These are phyloP conservation scores for Simplicillium sp. DNA, from an alignment of 2,329 filamentous ascomycete genomes.

Conservation along the genomic window DNA sequence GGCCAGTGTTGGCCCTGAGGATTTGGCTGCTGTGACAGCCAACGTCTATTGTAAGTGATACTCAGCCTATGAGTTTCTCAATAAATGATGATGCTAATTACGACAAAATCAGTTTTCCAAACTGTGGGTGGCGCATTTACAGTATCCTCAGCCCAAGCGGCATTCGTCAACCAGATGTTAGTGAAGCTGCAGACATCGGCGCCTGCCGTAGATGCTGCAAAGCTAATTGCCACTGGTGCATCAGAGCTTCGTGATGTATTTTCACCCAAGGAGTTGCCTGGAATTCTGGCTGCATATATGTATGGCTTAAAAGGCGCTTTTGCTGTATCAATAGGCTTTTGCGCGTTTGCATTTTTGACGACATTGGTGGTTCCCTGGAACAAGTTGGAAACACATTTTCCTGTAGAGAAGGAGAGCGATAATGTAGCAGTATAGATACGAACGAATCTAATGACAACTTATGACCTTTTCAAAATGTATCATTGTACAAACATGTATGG, in stretches of 20 bases:
- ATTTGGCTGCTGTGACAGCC: constrained; percentile 27
- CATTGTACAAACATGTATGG: too few species aligned
- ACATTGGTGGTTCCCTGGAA: neutral
- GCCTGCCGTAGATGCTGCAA: constrained; percentile 18
- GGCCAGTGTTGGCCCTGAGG: constrained; percentile 16
- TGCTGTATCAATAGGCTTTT: constrained; percentile 31
- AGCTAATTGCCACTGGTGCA: constrained; percentile 23
- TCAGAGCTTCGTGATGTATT: constrained; percentile 43
- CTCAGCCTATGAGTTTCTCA: neutral
- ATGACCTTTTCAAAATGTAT: too few species aligned
- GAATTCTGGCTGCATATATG: constrained; percentile 47
- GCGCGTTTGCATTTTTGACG: neutral
- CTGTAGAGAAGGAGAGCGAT: neutral
- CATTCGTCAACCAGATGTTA: constrained; percentile 25
- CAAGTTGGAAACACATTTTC: neutral
- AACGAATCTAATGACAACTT: too few species aligned
- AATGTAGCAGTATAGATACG: neutral
- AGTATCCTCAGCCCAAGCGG: constrained; percentile 28
- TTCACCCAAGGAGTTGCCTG: constrained; percentile 27
- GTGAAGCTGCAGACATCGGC: constrained; percentile 13
- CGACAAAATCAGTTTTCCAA: constrained; percentile 19
- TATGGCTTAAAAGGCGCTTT: constrained; percentile 48
- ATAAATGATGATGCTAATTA: neutral
- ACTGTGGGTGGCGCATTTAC: constrained; percentile 32
- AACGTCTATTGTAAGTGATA: constrained; percentile 20